Evolutionary conservation across 495 filamentous ascomycete genomes (phyloP).

Genomic region (Neurospora sp.): DNA sequence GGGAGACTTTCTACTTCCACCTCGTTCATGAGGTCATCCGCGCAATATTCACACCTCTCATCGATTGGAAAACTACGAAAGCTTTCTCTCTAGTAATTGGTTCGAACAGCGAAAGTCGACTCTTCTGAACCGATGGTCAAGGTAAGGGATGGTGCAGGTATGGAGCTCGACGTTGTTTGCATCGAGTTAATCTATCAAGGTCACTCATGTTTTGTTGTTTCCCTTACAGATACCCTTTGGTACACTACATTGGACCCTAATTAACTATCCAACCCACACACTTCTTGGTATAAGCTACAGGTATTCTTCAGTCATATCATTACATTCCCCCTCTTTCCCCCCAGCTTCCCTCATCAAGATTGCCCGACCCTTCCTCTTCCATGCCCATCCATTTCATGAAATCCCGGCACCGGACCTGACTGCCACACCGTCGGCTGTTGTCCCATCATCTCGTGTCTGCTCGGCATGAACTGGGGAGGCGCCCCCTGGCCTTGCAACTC

Average conservation of each 20-base stretch:
- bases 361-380: slow-evolving; percentile 2
- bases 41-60: background rate
- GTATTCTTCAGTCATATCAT: background rate
- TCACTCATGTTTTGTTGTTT: background rate
- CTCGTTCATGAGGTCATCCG: background rate
- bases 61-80: background rate
- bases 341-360: slow-evolving; percentile 3
- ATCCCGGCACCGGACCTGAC: slow-evolving; percentile 24
- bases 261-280: background rate
- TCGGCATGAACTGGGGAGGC: slow-evolving; percentile 1
- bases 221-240: background rate
- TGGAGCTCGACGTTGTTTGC: no score
- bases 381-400: slow-evolving; percentile 32
- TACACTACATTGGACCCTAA: background rate
- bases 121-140: background rate
- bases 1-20: background rate
- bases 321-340: no score
- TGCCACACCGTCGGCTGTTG: slow-evolving; percentile 27
- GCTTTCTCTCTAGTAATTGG: background rate
- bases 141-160: no score
- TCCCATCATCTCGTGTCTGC: slow-evolving; percentile 13
- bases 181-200: background rate
- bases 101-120: background rate
- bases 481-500: slow-evolving; percentile 8
- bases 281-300: no score